phyloP scores from a whole-genome alignment of 441 rosid species.

The Arabidopsis lyrata region DNA sequence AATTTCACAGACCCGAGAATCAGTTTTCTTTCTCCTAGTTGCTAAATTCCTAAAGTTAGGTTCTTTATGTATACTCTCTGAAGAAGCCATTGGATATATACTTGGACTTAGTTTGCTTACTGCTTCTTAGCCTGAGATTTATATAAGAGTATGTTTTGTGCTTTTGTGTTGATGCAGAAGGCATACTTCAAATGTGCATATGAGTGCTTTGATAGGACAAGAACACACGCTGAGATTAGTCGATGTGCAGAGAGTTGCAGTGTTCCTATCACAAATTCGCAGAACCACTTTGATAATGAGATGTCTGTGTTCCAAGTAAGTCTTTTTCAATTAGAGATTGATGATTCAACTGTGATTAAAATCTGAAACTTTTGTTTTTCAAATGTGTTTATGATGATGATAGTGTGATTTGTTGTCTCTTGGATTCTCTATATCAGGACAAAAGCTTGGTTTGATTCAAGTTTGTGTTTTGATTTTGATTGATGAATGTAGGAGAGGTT shows the following conservation, averaged over 20 bases:
- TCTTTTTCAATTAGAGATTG: conserved; percentile 22
- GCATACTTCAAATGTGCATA: conserved; percentile 93
- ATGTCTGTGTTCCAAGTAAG: conserved; percentile 82
- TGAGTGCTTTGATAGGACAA: conserved; percentile 86
- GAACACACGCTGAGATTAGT: conserved; percentile 72
- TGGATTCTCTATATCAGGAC: neutral
- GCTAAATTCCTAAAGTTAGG: neutral
- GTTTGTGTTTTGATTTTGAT: neutral
- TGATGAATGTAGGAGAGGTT: conserved; percentile 72
- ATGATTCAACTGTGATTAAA: neutral
- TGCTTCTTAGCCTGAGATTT: neutral
- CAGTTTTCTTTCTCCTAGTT: neutral
- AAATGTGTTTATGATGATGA: neutral
- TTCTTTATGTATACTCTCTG: neutral
- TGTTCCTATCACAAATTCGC: conserved; percentile 74
- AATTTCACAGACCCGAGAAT: neutral
- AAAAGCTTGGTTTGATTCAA: neutral
- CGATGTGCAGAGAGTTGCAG: conserved; percentile 80
- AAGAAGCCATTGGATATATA: too few species aligned
- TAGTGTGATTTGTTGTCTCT: neutral
- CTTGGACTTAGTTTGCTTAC: neutral
- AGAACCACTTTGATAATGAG: conserved; percentile 72
- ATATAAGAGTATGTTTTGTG: neutral
- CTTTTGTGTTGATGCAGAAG: conserved; percentile 57
- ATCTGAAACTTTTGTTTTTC: neutral